These are phyloP conservation scores for Ophiostoma novo-ulmi DNA, from an alignment of 2,329 filamentous ascomycete genomes.

Conservation along the genomic window DNA sequence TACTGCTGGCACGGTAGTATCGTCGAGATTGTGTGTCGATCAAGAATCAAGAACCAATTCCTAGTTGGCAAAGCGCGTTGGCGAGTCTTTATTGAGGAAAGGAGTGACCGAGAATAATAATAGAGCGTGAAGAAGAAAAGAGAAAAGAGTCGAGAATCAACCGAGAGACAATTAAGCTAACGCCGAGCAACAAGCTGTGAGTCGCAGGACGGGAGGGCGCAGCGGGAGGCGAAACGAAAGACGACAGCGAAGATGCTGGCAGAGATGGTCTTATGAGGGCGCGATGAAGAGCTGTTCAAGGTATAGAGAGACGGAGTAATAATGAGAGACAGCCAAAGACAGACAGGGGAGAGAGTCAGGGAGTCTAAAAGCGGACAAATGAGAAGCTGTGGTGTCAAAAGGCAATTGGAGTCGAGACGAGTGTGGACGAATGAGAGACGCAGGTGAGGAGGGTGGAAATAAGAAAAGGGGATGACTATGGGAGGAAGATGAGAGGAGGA, in stretches of 20 bases:
- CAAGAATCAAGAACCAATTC: not conserved
- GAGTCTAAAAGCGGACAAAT: not conserved
- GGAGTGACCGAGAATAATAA: not conserved
- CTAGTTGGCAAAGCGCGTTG: not conserved
- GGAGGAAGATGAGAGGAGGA: not conserved
- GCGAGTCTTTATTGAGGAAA: constrained; percentile 6
- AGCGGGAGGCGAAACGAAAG: not conserved
- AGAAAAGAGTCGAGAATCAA: not conserved
- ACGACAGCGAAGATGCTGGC: constrained; percentile 3
- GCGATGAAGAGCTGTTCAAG: not conserved
- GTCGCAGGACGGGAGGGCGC: not conserved
- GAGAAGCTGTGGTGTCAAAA: not conserved
- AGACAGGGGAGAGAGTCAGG: not conserved
- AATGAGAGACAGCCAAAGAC: not conserved
- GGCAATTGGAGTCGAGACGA: not conserved
- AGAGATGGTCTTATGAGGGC: not conserved
- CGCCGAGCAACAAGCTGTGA: not conserved
- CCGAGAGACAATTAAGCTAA: not conserved
- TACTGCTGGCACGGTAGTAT: constrained; percentile 9
- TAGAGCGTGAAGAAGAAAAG: not conserved
- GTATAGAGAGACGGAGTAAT: not conserved
- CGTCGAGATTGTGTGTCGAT: not conserved
- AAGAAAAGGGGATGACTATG: not conserved
- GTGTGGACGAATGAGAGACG: constrained; percentile 10
- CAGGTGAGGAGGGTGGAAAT: not conserved